These are phyloP conservation scores for Fraxinus ornus DNA, from an alignment of 305 asterid genomes.

Conservation along the genomic window DNA sequence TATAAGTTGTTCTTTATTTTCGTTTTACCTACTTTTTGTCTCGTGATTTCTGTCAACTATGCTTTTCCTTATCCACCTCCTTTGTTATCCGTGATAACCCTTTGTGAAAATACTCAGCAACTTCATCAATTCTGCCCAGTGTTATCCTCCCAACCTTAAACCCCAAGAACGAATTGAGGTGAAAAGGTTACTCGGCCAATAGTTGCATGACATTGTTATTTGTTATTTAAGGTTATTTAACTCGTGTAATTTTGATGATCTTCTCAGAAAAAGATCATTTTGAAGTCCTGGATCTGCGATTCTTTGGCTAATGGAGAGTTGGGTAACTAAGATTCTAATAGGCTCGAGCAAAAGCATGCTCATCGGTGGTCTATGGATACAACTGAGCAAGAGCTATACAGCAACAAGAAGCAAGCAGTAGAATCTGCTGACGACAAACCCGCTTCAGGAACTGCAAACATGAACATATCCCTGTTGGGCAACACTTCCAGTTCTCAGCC, in stretches of 20 bases:
- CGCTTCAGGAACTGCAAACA: conserved; percentile 30
- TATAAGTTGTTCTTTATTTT: neutral
- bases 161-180: conserved; percentile 2
- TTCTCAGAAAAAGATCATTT: conserved; percentile 47
- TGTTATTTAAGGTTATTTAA: neutral
- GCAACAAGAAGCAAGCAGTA: conserved; percentile 56
- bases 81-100: neutral
- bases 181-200: neutral
- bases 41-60: neutral
- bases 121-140: neutral
- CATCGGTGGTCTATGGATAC: conserved; percentile 42
- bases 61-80: neutral
- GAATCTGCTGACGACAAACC: conserved; percentile 35
- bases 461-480: conserved; percentile 39
- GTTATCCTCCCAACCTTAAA: neutral
- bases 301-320: conserved; percentile 43
- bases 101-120: neutral
- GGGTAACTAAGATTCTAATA: conserved; percentile 34
- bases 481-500: conserved; percentile 25
- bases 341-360: conserved; percentile 51
- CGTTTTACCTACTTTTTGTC: neutral
- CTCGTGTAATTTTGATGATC: conserved; percentile 35
- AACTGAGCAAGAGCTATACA: conserved; percentile 36
- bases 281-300: conserved; percentile 44
- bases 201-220: neutral